These are phyloP conservation scores for Stylosanthes scabra DNA, from an alignment of 331 rosid species.

Conservation along the genomic window DNA sequence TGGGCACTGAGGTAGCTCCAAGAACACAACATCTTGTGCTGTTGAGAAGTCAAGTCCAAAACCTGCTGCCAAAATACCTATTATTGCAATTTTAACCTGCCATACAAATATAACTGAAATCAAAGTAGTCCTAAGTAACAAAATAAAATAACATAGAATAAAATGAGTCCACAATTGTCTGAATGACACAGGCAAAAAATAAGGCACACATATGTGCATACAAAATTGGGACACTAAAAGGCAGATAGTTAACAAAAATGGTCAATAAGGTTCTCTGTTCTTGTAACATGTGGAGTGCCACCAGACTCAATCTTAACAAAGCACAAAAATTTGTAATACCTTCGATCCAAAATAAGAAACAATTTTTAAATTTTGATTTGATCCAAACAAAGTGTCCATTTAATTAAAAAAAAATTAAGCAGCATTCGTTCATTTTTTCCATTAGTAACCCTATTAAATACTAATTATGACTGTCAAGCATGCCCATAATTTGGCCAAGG, in stretches of 20 bases:
- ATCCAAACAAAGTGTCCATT: too few species aligned
- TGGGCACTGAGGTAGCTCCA: conserved; percentile 93
- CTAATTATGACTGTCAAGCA: conserved; percentile 5
- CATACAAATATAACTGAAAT: conserved; percentile 31
- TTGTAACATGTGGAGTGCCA: conserved; percentile 16
- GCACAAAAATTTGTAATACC: conserved; percentile 1
- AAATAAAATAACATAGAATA: not conserved
- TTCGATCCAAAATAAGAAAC: too few species aligned
- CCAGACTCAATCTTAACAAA: conserved; percentile 18
- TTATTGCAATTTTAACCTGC: conserved; percentile 91
- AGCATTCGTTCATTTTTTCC: too few species aligned
- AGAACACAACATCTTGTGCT: conserved; percentile 89
- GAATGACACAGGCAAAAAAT: conserved; percentile 8
- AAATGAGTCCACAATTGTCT: conserved; percentile 13
- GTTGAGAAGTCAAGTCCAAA: conserved; percentile 94
- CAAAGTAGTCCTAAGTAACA: conserved; percentile 26
- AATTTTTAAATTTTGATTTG: too few species aligned
- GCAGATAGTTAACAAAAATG: conserved; percentile 25
- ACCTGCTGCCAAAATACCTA: conserved; percentile 95
- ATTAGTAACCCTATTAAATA: too few species aligned
- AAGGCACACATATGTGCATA: conserved; percentile 3
- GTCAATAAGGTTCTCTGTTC: not conserved
- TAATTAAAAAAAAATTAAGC: too few species aligned
- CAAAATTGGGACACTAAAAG: conserved; percentile 6
- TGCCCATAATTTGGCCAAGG: conserved; percentile 13